phyloP scores from a whole-genome alignment of 257 asterid genomes.

The Lithospermum erythrorhizon region DNA sequence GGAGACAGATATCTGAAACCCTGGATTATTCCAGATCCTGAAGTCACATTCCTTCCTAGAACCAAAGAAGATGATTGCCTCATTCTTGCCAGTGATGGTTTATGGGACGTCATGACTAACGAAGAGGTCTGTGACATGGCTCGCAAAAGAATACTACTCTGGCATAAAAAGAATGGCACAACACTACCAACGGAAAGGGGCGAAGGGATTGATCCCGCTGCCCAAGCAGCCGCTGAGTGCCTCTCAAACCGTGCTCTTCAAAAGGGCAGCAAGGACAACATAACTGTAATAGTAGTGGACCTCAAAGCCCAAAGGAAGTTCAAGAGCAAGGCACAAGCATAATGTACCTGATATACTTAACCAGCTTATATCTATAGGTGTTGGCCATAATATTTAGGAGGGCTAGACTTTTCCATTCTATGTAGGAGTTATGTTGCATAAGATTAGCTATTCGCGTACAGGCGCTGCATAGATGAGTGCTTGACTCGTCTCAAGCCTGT shows the following conservation, averaged over 20 bases:
- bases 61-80: constrained; percentile 60
- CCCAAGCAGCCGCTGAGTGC: constrained; percentile 66
- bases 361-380: neutral
- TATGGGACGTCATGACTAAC: constrained; percentile 68
- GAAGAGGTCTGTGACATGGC: constrained; percentile 71
- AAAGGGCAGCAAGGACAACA: constrained; percentile 59
- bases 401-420: constrained; percentile 4
- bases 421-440: constrained; percentile 13
- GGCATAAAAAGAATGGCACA: constrained; percentile 54
- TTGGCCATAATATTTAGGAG: neutral
- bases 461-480: neutral
- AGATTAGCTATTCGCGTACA: constrained; percentile 5
- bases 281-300: constrained; percentile 63
- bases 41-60: constrained; percentile 41
- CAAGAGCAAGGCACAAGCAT: constrained; percentile 31
- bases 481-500: neutral
- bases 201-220: constrained; percentile 36
- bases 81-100: constrained; percentile 59
- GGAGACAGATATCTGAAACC: constrained; percentile 76
- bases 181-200: constrained; percentile 27
- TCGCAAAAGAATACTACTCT: constrained; percentile 39
- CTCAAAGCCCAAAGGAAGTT: constrained; percentile 59
- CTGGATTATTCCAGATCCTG: constrained; percentile 56
- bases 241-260: constrained; percentile 45
- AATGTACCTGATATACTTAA: neutral